Conservation (phyloP, 768 basidiomycete species). For the Coprinopsis strossmayeri region DNA sequence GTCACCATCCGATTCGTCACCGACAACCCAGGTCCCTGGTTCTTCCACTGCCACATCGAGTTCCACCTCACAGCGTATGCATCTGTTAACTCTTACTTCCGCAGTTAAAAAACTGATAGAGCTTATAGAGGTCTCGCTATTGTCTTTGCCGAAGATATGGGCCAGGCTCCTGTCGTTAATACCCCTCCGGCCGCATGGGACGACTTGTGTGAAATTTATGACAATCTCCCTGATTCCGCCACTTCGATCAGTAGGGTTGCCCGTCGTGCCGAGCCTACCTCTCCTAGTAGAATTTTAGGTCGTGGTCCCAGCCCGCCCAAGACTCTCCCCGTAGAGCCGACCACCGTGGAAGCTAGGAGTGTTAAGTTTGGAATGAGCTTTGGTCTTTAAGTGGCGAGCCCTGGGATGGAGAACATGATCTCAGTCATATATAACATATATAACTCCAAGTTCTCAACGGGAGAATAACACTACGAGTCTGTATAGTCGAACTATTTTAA, state of each 20-base stretch:
- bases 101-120: neutral
- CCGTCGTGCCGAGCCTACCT: neutral
- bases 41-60: constrained; percentile 29
- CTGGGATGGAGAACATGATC: no score
- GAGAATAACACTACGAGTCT: no score
- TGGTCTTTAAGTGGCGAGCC: no score
- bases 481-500: no score
- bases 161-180: constrained; percentile 4
- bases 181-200: constrained; percentile 21
- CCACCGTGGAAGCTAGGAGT: no score
- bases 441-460: no score
- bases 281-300: no score
- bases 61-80: constrained; percentile 4
- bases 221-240: constrained; percentile 2
- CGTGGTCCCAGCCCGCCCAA: no score
- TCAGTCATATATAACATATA: no score
- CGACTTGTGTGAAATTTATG: constrained; percentile 19
- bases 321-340: no score
- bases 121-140: constrained; percentile 25
- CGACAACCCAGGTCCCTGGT: constrained; percentile 64
- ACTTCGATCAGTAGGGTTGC: constrained; percentile 1
- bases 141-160: constrained; percentile 26
- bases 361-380: no score
- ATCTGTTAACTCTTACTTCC: neutral
- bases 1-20: constrained; percentile 58